Evolutionary conservation across 2,329 filamentous ascomycete species (phyloP).

Genomic region (Dactylella cylindrospora): DNA sequence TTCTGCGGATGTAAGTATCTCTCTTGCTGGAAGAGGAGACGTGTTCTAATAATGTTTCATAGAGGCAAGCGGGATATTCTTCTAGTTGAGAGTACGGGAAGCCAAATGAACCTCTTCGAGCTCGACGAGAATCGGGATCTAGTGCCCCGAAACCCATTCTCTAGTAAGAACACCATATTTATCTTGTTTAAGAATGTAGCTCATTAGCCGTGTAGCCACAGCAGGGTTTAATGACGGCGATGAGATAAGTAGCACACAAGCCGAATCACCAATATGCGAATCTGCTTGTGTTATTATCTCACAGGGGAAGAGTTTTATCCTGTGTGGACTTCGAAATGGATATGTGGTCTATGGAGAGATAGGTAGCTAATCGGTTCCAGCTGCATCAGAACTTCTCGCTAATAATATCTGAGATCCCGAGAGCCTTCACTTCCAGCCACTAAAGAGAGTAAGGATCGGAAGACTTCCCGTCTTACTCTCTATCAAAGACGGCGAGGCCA

Average conservation of each 20-base stretch:
- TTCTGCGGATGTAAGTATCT: conserved; percentile 19
- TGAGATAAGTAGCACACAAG: conserved; percentile 14
- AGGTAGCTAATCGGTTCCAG: conserved; percentile 1
- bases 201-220: conserved; percentile 31
- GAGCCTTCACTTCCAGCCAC: conserved; percentile 4
- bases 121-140: background rate
- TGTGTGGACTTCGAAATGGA: conserved; percentile 57
- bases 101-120: conserved; percentile 17
- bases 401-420: conserved; percentile 6
- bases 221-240: conserved; percentile 16
- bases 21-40: background rate
- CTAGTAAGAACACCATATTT: conserved; percentile 41
- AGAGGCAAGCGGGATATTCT: conserved; percentile 6
- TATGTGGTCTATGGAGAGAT: conserved; percentile 50
- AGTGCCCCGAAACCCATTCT: background rate
- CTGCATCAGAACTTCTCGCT: background rate
- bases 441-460: conserved; percentile 18
- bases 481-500: conserved; percentile 8
- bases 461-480: conserved; percentile 24
- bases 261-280: conserved; percentile 45
- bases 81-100: conserved; percentile 8
- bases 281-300: conserved; percentile 44
- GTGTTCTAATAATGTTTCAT: conserved; percentile 5
- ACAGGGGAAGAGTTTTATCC: conserved; percentile 47
- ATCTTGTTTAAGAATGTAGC: background rate